phyloP scores from a whole-genome alignment of 228 moss, liverwort and hornwort species.

The Sphagnum magellanicum region DNA sequence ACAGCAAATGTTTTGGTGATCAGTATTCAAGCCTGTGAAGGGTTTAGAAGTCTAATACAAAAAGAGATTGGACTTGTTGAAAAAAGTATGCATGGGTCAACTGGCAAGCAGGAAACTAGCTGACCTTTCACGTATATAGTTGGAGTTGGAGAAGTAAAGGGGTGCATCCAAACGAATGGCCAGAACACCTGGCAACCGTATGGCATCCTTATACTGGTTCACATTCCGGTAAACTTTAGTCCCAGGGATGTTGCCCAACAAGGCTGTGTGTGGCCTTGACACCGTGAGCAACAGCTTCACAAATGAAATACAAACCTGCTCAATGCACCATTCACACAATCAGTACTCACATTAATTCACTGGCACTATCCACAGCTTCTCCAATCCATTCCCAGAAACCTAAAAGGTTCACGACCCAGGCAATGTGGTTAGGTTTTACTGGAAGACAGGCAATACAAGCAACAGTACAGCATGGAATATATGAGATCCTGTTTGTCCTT shows the following conservation, averaged over 20 bases:
- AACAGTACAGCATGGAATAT: no score
- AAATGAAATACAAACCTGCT: slow-evolving; percentile 54
- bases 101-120: neutral
- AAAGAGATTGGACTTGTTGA: neutral
- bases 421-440: no score
- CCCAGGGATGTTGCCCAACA: slow-evolving; percentile 51
- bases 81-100: no score
- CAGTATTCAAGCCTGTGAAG: neutral
- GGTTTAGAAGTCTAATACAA: neutral
- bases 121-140: slow-evolving; percentile 59
- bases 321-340: no score
- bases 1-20: neutral
- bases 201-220: slow-evolving; percentile 40
- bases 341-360: no score
- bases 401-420: no score
- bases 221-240: slow-evolving; percentile 60
- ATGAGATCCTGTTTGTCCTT: no score
- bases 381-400: no score
- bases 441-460: no score
- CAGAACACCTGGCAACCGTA: slow-evolving; percentile 38
- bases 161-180: slow-evolving; percentile 57
- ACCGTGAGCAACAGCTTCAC: slow-evolving; percentile 51
- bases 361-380: no score
- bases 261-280: slow-evolving; percentile 51
- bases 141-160: slow-evolving; percentile 72